Percentiles rank a stretch among this genome's conserved stretches.
Evolutionary conservation across 495 filamentous ascomycete species (phyloP).

Genomic region (Jackrogersella multiformis): DNA sequence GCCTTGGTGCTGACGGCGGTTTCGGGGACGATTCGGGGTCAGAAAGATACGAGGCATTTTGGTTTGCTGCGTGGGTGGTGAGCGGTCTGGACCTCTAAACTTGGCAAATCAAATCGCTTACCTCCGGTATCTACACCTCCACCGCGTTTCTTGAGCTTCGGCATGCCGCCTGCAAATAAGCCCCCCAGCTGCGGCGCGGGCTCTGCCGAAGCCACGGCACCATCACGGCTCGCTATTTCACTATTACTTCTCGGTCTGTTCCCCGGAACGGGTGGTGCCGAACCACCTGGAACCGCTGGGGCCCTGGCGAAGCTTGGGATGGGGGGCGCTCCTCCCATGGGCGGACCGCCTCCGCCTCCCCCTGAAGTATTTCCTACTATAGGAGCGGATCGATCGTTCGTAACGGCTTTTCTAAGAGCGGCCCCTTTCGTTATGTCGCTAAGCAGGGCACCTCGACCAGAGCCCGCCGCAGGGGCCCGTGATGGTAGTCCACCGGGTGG

Average conservation of each 20-base stretch:
- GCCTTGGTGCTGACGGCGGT: constrained; percentile 70
- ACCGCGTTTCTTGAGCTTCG: constrained; percentile 85
- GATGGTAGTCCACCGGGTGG: constrained; percentile 56
- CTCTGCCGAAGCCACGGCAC: constrained; percentile 51
- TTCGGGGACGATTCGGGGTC: constrained; percentile 78
- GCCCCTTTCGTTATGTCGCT: constrained; percentile 87
- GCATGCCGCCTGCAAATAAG: constrained; percentile 93
- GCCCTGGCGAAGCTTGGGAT: constrained; percentile 73
- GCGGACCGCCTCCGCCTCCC: constrained; percentile 61
- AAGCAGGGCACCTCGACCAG: constrained; percentile 73
- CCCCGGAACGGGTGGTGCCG: constrained; percentile 79
- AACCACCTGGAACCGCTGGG: constrained; percentile 57
- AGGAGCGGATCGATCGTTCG: constrained; percentile 94
- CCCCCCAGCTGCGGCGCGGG: constrained; percentile 85
- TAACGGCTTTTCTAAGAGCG: constrained; percentile 84
- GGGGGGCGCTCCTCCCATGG: constrained; percentile 77
- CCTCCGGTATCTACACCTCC: constrained; percentile 90
- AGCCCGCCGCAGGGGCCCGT: constrained; percentile 45
- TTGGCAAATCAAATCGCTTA: constrained; percentile 39
- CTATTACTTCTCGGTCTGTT: constrained; percentile 84
- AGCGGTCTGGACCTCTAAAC: constrained; percentile 29
- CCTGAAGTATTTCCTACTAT: constrained; percentile 65
- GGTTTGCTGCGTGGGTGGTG: constrained; percentile 63
- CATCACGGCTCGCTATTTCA: constrained; percentile 65
- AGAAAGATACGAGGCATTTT: constrained; percentile 78